Evolutionary conservation across 2,329 filamentous ascomycete species (phyloP).

Genomic region (Apiospora saccharicola): DNA sequence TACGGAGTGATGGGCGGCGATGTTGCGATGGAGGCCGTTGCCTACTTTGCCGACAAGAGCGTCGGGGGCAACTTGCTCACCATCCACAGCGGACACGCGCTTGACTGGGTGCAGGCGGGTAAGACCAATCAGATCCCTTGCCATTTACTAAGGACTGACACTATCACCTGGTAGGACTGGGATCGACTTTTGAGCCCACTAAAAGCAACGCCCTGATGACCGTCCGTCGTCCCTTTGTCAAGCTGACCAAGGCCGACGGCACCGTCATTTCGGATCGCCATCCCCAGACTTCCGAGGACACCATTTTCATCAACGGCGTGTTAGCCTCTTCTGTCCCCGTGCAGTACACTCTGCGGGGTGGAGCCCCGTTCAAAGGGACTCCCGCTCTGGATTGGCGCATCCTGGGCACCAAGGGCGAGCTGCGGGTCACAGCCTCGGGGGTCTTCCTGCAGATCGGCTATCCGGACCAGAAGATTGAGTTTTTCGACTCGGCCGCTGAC

Average conservation of each 20-base stretch:
- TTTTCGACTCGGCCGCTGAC: slow-evolving; percentile 2
- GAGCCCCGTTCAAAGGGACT: neutral
- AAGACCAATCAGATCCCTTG: neutral
- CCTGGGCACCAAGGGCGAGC: slow-evolving; percentile 23
- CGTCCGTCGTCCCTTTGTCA: neutral
- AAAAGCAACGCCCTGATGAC: neutral
- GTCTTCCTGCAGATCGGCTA: slow-evolving; percentile 21
- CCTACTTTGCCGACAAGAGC: slow-evolving; percentile 22
- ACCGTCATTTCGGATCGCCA: neutral
- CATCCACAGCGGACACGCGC: slow-evolving; percentile 22
- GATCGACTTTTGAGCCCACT: neutral
- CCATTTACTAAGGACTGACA: neutral
- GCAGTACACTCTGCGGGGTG: neutral
- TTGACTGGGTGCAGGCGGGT: slow-evolving; percentile 1
- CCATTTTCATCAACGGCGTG: neutral
- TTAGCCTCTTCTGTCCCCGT: neutral
- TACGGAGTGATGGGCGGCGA: neutral
- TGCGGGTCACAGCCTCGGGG: slow-evolving; percentile 2
- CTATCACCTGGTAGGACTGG: neutral
- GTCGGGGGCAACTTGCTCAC: slow-evolving; percentile 23
- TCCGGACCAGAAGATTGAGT: slow-evolving; percentile 7
- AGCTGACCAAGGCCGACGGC: neutral
- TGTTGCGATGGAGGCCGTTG: neutral
- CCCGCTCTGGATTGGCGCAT: slow-evolving; percentile 20
- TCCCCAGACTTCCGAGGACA: neutral